Base-by-base conservation (phyloP, 1,284 basidiomycete genomes). In the Pyrrhoderma lamaoense region DNA sequence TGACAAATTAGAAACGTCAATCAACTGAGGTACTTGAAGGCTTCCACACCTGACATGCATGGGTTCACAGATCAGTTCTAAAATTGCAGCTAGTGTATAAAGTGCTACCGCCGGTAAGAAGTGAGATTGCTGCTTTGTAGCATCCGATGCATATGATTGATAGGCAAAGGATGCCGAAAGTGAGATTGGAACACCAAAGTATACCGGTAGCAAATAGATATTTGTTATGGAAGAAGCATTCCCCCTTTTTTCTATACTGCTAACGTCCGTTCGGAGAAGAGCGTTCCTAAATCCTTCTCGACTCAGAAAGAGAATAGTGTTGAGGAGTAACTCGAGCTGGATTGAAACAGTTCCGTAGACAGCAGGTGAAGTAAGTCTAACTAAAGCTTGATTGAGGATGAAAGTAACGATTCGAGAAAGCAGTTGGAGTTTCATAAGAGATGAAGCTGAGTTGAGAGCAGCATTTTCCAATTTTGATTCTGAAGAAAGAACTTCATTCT, bases 281-380 rank as follows among this genome's bases (percentile, higher is more conserved):
- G 88, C 84, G 64, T 86, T 90, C 35, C 93, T 77, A 8, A 98
- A 79, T 3, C 93, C 94, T 65, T 99, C 96, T 8, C 95, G 75
- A 25, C 88, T 86, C 5, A 98, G 75, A 64, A 98, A 96, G 36
- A 99, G 75, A 59, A 96, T 89, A 11, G 92, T 93, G 56, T 86
- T 89, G 35, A 91, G 78, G 23, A 99, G 67, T 31, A 89, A 76
- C 61, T 93, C 91, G 65, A 93, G 88, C 61, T 92, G 89, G 51
- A 93, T 85, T 2, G 87, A 80, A 8, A 88, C 89, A 0, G 87
- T 88, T 4, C 90, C 91, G 61, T 93, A 96, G 13, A 89, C 86
- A 47, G 79, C 78, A 0, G 95, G 93, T 1, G 90, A 83, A 0
- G 89, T 84, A 36, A 94, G 77, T 1, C 93, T 82, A 42, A 97